Evolutionary conservation across 805 yeast species (phyloP).

Genomic region (Starmerella ratchasimensis): DNA sequence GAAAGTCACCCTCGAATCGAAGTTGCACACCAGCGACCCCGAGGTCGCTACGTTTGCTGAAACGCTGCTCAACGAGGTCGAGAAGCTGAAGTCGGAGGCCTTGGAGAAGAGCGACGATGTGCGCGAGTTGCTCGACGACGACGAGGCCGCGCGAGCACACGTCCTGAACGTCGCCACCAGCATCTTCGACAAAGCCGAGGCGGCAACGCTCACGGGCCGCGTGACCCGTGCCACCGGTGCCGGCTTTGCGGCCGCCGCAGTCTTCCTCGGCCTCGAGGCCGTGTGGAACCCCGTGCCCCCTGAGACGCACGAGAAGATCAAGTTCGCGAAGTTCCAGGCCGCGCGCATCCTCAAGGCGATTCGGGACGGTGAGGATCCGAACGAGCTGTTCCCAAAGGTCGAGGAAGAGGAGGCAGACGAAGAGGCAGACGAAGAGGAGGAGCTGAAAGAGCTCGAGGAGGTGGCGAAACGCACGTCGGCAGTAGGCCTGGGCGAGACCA

Average conservation of each 20-base stretch:
- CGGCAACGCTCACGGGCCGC: constrained; percentile 34
- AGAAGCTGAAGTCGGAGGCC: constrained; percentile 34
- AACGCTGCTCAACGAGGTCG: constrained; percentile 56
- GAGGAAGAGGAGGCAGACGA: constrained; percentile 11
- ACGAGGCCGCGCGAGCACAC: constrained; percentile 42
- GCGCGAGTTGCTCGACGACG: constrained; percentile 42
- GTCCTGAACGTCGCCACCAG: constrained; percentile 44
- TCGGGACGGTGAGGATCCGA: constrained; percentile 42
- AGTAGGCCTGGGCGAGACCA: not conserved
- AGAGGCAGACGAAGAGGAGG: not conserved
- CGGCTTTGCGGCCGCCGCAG: constrained; percentile 40
- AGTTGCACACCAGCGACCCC: constrained; percentile 42
- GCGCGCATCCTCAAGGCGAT: constrained; percentile 40
- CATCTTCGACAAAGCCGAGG: constrained; percentile 42
- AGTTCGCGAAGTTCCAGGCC: constrained; percentile 51
- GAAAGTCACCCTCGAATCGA: constrained; percentile 49
- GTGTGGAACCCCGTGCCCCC: constrained; percentile 24
- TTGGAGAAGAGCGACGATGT: constrained; percentile 27
- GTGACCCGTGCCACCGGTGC: constrained; percentile 36
- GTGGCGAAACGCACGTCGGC: not conserved
- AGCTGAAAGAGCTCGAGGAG: not conserved
- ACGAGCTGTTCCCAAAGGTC: constrained; percentile 35
- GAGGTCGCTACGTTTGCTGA: constrained; percentile 50
- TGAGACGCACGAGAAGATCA: constrained; percentile 34
- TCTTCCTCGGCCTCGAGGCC: constrained; percentile 38